Conservation (phyloP, 345 rosid species). For the Hibiscus mutabilis region DNA sequence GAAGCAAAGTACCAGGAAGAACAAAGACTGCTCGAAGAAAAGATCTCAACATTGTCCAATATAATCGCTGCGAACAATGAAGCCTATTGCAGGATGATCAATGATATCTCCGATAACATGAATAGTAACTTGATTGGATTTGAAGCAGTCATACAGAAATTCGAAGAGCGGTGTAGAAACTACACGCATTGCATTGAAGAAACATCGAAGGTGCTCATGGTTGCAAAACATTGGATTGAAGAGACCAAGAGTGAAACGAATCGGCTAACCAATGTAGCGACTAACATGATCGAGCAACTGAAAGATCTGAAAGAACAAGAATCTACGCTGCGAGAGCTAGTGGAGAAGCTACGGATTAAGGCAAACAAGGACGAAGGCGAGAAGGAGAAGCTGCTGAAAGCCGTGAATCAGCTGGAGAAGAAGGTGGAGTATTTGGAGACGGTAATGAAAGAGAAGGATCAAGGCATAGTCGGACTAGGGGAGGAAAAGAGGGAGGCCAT, state of each 20-base stretch:
- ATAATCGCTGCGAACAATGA: slow-evolving; percentile 30
- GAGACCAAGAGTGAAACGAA: slow-evolving; percentile 32
- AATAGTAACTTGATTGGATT: slow-evolving; percentile 28
- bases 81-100: slow-evolving; percentile 41
- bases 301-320: slow-evolving; percentile 30
- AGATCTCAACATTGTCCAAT: slow-evolving; percentile 25
- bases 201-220: slow-evolving; percentile 34
- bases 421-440: slow-evolving; percentile 34
- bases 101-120: slow-evolving; percentile 35
- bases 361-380: slow-evolving; percentile 41
- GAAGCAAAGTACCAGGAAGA: slow-evolving; percentile 59
- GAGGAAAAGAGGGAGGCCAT: slow-evolving; percentile 88
- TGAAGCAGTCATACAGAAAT: slow-evolving; percentile 32
- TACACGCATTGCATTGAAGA: slow-evolving; percentile 32
- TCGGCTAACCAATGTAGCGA: slow-evolving; percentile 27
- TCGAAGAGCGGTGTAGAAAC: slow-evolving; percentile 32
- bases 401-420: slow-evolving; percentile 28
- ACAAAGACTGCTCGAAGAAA: slow-evolving; percentile 52
- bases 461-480: slow-evolving; percentile 28
- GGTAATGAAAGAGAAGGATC: slow-evolving; percentile 45
- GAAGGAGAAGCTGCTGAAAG: slow-evolving; percentile 37
- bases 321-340: slow-evolving; percentile 21
- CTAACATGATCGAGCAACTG: slow-evolving; percentile 29
- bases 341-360: slow-evolving; percentile 41
- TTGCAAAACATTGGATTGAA: slow-evolving; percentile 35